Conservation (phyloP, 805 yeast species). For the Ogataea thermomethanolica region DNA sequence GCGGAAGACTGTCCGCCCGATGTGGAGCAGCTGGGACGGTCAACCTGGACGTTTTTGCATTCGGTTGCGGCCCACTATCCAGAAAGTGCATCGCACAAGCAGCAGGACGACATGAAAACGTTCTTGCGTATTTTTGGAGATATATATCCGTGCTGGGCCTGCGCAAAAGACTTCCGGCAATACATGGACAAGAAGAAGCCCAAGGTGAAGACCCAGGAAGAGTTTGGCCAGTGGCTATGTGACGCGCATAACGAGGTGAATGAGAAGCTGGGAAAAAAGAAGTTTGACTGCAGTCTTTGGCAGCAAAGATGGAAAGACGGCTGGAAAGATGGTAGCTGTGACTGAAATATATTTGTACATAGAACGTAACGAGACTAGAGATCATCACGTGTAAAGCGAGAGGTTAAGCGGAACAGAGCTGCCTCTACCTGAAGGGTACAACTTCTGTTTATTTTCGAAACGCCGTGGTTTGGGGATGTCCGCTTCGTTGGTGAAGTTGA, state of each 20-base stretch:
- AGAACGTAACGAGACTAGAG: not conserved
- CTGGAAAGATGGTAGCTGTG: conserved; percentile 68
- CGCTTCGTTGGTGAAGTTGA: conserved; percentile 59
- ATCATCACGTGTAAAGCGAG: conserved; percentile 24
- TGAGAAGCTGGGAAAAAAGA: conserved; percentile 76
- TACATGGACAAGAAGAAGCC: conserved; percentile 57
- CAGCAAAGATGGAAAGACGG: conserved; percentile 93
- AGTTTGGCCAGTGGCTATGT: conserved; percentile 87
- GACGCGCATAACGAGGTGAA: conserved; percentile 96
- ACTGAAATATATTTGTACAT: conserved; percentile 22
- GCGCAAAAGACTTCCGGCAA: conserved; percentile 77
- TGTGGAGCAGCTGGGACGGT: conserved; percentile 70
- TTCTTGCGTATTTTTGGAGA: conserved; percentile 70
- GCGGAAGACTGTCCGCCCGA: conserved; percentile 75
- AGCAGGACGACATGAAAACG: conserved; percentile 68
- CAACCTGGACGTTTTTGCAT: conserved; percentile 92
- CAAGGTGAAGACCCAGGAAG: conserved; percentile 62
- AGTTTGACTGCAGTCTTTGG: conserved; percentile 88
- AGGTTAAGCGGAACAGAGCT: conserved; percentile 83
- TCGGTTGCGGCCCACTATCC: conserved; percentile 90
- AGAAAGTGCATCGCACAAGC: conserved; percentile 50
- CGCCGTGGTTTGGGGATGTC: conserved; percentile 87
- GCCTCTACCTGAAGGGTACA: conserved; percentile 95
- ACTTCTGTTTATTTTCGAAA: conserved; percentile 64
- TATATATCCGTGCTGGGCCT: conserved; percentile 90